These are phyloP conservation scores for Pinus taeda DNA, from an alignment of 75 land plant species.

Conservation along the genomic window DNA sequence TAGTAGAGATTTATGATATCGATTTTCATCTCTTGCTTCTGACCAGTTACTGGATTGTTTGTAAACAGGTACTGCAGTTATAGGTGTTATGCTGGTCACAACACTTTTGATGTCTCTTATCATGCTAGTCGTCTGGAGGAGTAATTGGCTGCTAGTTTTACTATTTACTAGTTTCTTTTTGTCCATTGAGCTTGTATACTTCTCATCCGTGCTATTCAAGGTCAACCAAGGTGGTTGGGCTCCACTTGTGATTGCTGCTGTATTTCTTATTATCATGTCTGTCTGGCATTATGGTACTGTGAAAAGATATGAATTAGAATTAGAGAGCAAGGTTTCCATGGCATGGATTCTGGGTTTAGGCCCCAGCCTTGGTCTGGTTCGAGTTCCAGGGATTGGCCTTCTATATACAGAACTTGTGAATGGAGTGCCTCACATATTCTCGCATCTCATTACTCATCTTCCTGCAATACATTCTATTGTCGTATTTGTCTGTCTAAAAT, in stretches of 20 bases:
- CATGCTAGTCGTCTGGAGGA: constrained; percentile 49
- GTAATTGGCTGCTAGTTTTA: constrained; percentile 11
- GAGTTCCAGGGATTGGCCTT: constrained; percentile 56
- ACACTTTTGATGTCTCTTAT: constrained; percentile 29
- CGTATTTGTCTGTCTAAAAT: constrained; percentile 49
- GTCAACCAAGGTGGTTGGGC: constrained; percentile 54
- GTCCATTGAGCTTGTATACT: constrained; percentile 42
- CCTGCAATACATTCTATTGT: constrained; percentile 58
- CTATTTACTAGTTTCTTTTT: constrained; percentile 23
- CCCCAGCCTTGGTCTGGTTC: constrained; percentile 25
- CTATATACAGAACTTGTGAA: constrained; percentile 51
- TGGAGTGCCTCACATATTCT: constrained; percentile 59
- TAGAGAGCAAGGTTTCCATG: constrained; percentile 44
- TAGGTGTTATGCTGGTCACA: constrained; percentile 45
- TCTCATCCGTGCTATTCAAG: constrained; percentile 44
- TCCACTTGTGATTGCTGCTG: constrained; percentile 28
- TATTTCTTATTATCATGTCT: constrained; percentile 41
- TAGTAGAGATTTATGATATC: neutral
- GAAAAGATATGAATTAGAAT: constrained; percentile 34
- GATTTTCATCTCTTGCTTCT: neutral
- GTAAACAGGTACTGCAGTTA: constrained; percentile 30
- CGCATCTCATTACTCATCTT: constrained; percentile 55
- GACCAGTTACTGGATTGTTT: neutral
- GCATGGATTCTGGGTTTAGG: constrained; percentile 28
- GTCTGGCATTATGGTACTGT: constrained; percentile 46